Conservation (phyloP, 495 filamentous ascomycete genomes). For the Aspergillus homomorphus region DNA sequence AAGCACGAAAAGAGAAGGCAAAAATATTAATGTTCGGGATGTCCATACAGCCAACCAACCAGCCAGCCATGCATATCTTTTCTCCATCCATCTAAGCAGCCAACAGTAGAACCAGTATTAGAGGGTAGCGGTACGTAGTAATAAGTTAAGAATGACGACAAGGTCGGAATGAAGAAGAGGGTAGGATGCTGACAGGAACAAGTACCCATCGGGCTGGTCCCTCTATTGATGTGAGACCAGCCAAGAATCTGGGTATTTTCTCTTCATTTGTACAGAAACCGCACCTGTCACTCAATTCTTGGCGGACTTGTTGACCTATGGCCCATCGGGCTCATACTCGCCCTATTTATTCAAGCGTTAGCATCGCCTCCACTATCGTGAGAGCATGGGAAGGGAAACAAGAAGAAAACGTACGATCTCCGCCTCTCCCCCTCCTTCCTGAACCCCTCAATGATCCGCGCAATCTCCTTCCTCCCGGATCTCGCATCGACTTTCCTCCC, state of each 20-base stretch:
- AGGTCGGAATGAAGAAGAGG: too few species aligned
- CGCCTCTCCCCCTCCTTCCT: constrained; percentile 79
- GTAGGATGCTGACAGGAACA: too few species aligned
- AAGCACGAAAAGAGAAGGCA: neutral
- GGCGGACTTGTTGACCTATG: neutral
- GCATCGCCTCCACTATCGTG: neutral
- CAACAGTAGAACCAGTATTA: too few species aligned
- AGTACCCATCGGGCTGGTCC: too few species aligned
- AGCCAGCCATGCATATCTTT: too few species aligned
- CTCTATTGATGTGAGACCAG: too few species aligned
- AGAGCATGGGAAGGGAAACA: constrained; percentile 1
- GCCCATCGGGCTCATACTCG: neutral
- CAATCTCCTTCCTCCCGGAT: constrained; percentile 79
- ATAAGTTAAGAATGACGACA: too few species aligned
- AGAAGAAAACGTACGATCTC: constrained; percentile 59
- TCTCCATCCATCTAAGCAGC: too few species aligned
- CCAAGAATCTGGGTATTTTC: neutral
- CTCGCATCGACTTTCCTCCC: constrained; percentile 73
- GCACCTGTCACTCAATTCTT: neutral
- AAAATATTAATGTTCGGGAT: neutral
- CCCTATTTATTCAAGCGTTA: neutral
- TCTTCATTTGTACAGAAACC: neutral
- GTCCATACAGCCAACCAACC: neutral
- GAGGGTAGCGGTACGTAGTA: too few species aligned
- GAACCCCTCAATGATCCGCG: constrained; percentile 76